Evolutionary conservation across 805 yeast species (phyloP).

Genomic region (Wickerhamomyces subpelliculosus): DNA sequence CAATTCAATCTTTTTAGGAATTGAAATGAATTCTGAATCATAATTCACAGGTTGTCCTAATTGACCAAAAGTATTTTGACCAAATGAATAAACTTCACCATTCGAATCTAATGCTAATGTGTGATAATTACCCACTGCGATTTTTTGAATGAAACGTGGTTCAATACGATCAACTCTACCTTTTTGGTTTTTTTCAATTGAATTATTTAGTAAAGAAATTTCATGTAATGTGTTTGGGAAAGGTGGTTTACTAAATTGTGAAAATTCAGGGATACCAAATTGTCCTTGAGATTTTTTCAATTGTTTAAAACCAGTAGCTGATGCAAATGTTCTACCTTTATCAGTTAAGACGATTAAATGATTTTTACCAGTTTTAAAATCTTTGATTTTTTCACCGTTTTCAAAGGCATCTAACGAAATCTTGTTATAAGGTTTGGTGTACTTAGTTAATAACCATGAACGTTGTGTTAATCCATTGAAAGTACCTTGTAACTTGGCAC

Average conservation of each 20-base stretch:
- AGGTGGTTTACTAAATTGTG: slow-evolving; percentile 59
- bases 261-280: slow-evolving; percentile 68
- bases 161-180: slow-evolving; percentile 13
- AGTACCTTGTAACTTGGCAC: slow-evolving; percentile 5
- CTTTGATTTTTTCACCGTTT: slow-evolving; percentile 42
- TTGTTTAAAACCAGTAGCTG: slow-evolving; percentile 44
- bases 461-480: slow-evolving; percentile 5
- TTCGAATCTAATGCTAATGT: slow-evolving; percentile 58
- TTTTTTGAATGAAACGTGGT: slow-evolving; percentile 43
- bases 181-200: slow-evolving; percentile 16
- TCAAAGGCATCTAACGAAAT: slow-evolving; percentile 5
- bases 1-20: slow-evolving; percentile 51
- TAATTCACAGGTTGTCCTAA: slow-evolving; percentile 63
- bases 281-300: slow-evolving; percentile 56
- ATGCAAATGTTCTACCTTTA: slow-evolving; percentile 53
- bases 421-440: slow-evolving; percentile 6
- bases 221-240: slow-evolving; percentile 41
- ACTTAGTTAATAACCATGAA: slow-evolving; percentile 10
- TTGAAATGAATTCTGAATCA: slow-evolving; percentile 60
- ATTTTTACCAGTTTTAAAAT: slow-evolving; percentile 52
- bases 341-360: slow-evolving; percentile 64
- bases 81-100: slow-evolving; percentile 83
- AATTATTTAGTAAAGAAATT: slow-evolving; percentile 50
- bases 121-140: slow-evolving; percentile 73
- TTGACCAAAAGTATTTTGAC: slow-evolving; percentile 80